Evolutionary conservation across 2,329 filamentous ascomycete genomes (phyloP).

Genomic region (Coniochaeta hoffmannii): DNA sequence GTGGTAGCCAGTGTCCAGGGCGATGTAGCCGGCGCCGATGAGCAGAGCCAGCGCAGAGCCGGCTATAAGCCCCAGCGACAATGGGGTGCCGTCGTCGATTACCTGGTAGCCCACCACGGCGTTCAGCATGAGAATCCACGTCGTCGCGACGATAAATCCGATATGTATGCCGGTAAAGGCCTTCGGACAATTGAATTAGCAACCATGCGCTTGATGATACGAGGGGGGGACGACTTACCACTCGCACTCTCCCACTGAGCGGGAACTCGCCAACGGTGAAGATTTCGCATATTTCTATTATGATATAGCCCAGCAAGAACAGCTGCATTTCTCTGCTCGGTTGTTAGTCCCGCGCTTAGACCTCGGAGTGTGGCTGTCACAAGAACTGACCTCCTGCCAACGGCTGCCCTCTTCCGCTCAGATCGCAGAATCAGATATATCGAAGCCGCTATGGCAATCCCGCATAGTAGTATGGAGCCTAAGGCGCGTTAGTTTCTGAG

Average conservation of each 20-base stretch:
- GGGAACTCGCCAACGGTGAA: conserved; percentile 92
- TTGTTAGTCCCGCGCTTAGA: background rate
- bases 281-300: conserved; percentile 91
- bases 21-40: conserved; percentile 89
- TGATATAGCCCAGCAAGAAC: conserved; percentile 77
- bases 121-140: conserved; percentile 89
- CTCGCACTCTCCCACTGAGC: conserved; percentile 59
- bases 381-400: conserved; percentile 70
- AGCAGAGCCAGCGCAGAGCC: conserved; percentile 66
- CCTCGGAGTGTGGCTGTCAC: conserved; percentile 2
- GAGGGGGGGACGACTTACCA: conserved; percentile 44
- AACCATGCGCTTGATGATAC: background rate
- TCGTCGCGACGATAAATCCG: conserved; percentile 78
- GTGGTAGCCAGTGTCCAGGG: conserved; percentile 81
- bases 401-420: conserved; percentile 85
- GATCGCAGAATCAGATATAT: conserved; percentile 68
- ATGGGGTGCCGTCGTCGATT: conserved; percentile 82
- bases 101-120: conserved; percentile 89
- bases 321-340: conserved; percentile 82
- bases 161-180: conserved; percentile 87
- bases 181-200: conserved; percentile 31
- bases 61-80: conserved; percentile 71
- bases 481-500: background rate
- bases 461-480: conserved; percentile 85
- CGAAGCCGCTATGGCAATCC: conserved; percentile 63